Conservation (phyloP, 192 early-diverging fungal species). For the Coemansia sp. region DNA sequence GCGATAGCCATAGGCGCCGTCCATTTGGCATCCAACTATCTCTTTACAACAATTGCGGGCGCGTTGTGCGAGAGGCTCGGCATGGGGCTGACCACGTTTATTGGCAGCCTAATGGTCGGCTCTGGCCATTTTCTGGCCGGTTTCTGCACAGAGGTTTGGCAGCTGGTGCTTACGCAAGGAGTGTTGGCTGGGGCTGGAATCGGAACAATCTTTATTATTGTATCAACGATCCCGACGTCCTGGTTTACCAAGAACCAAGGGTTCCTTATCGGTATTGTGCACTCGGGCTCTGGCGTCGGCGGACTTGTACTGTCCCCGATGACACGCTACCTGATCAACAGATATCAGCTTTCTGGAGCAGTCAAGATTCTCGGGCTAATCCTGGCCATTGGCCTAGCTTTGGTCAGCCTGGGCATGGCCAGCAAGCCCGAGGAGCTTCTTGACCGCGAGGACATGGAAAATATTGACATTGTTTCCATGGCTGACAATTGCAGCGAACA, state of each 20-base stretch:
- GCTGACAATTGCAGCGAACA: constrained; percentile 38
- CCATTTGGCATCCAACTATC: constrained; percentile 46
- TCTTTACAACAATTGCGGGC: constrained; percentile 53
- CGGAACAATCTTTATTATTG: constrained; percentile 54
- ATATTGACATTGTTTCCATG: constrained; percentile 31
- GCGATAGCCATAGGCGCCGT: constrained; percentile 51
- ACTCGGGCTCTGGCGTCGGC: constrained; percentile 54
- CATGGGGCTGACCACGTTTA: constrained; percentile 54
- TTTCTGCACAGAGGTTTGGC: constrained; percentile 56
- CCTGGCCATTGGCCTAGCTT: constrained; percentile 33
- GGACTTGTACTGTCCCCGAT: constrained; percentile 51
- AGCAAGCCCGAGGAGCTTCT: constrained; percentile 55
- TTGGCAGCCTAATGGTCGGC: constrained; percentile 40
- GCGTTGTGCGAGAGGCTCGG: constrained; percentile 48
- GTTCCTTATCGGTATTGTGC: constrained; percentile 53
- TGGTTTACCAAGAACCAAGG: constrained; percentile 58
- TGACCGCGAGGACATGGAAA: constrained; percentile 50
- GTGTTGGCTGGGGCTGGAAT: constrained; percentile 46
- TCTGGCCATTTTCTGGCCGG: constrained; percentile 42
- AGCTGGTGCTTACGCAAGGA: constrained; percentile 50
- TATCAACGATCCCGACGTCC: constrained; percentile 54
- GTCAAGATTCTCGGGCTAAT: constrained; percentile 49
- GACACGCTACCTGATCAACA: constrained; percentile 51
- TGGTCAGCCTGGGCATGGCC: constrained; percentile 52
- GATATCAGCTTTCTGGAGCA: constrained; percentile 35